Evolutionary conservation across 2,329 filamentous ascomycete genomes (phyloP).

Genomic region (Grosmannia penicillata): DNA sequence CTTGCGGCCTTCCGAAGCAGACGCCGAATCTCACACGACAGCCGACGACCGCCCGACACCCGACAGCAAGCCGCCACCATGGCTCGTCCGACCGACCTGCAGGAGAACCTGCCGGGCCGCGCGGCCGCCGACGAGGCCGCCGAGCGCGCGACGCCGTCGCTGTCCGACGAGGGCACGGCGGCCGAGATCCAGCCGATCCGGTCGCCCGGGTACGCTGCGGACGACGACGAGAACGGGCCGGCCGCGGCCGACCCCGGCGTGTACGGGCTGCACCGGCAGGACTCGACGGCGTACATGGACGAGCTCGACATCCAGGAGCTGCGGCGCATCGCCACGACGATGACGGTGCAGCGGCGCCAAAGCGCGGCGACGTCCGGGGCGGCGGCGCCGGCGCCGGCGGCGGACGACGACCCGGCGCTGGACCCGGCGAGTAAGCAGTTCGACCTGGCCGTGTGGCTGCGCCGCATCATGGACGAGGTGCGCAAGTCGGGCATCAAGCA

Average conservation of each 20-base stretch:
- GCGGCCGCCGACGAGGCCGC: too few relatives aligned
- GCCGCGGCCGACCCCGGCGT: neutral
- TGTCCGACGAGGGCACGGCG: too few relatives aligned
- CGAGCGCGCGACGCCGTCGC: too few relatives aligned
- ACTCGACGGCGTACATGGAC: constrained; percentile 3
- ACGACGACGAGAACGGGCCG: too few relatives aligned
- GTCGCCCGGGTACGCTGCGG: too few relatives aligned
- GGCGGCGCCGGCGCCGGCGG: constrained; percentile 11
- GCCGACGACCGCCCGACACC: too few relatives aligned
- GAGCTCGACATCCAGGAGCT: constrained; percentile 5
- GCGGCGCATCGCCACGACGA: constrained; percentile 22
- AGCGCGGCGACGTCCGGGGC: neutral
- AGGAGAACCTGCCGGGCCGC: too few relatives aligned
- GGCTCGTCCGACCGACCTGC: too few relatives aligned
- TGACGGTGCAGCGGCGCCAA: constrained; percentile 16
- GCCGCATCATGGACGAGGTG: constrained; percentile 37
- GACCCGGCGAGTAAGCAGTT: constrained; percentile 34
- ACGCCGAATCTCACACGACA: too few relatives aligned
- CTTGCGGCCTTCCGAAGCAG: too few relatives aligned
- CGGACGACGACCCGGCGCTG: constrained; percentile 21
- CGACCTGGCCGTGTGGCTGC: constrained; percentile 39
- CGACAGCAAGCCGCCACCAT: too few relatives aligned
- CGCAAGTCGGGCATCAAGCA: constrained; percentile 30
- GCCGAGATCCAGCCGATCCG: too few relatives aligned
- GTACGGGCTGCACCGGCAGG: neutral